Evolutionary conservation across 1,284 basidiomycete species (phyloP).

Genomic region (Trichosporon sp.): DNA sequence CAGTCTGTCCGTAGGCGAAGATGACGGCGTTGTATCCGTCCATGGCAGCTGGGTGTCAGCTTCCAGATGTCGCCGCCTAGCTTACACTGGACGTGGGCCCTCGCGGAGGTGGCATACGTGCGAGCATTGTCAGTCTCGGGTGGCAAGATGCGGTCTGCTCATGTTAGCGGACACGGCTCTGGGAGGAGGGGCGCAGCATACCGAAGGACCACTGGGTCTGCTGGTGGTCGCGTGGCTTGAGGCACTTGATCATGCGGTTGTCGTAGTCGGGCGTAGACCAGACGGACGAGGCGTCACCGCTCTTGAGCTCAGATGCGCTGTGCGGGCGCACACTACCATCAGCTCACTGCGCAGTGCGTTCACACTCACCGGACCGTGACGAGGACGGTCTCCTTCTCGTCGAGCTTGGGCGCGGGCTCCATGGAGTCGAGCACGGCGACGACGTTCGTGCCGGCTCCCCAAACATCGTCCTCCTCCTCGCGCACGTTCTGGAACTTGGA

Average conservation of each 20-base stretch:
- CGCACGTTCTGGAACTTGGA: constrained; percentile 3
- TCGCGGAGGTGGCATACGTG: constrained; percentile 77
- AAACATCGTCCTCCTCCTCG: constrained; percentile 5
- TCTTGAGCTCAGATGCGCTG: constrained; percentile 46
- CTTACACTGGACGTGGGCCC: constrained; percentile 68
- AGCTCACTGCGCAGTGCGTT: not conserved
- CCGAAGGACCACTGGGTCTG: constrained; percentile 50
- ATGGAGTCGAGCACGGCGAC: constrained; percentile 18
- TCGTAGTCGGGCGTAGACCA: constrained; percentile 42
- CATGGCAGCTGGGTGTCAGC: constrained; percentile 64
- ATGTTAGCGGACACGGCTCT: constrained; percentile 51
- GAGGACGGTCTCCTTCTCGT: constrained; percentile 66
- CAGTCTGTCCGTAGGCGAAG: constrained; percentile 75
- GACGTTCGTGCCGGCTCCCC: constrained; percentile 9
- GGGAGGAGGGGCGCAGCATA: constrained; percentile 43
- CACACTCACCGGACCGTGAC: constrained; percentile 70
- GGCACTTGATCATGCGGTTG: constrained; percentile 39
- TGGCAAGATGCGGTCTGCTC: constrained; percentile 41
- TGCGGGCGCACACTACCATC: constrained; percentile 63
- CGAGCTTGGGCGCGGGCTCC: constrained; percentile 18
- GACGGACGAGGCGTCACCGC: constrained; percentile 27
- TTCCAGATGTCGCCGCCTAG: not conserved
- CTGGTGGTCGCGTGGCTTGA: constrained; percentile 35
- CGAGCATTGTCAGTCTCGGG: constrained; percentile 69
- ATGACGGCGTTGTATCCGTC: constrained; percentile 94